These are phyloP conservation scores for Penicillium freii DNA, from an alignment of 2,329 filamentous ascomycete genomes.

Conservation along the genomic window DNA sequence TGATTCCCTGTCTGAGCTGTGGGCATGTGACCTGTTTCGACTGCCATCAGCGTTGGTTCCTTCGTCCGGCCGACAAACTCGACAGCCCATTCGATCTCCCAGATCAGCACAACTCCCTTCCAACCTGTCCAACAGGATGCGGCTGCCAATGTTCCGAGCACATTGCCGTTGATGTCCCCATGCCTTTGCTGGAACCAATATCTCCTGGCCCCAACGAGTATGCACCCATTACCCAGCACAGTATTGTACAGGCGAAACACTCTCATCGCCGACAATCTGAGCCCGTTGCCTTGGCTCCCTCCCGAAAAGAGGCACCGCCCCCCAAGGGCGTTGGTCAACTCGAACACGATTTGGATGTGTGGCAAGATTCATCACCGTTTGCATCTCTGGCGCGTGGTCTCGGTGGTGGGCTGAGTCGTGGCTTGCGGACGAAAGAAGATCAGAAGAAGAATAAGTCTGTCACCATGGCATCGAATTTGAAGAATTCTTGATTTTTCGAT, in stretches of 20 bases:
- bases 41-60: constrained; percentile 47
- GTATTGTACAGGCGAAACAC: constrained; percentile 19
- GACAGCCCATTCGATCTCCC: constrained; percentile 10
- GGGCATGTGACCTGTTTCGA: constrained; percentile 49
- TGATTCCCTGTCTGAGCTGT: constrained; percentile 48
- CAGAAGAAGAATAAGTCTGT: constrained; percentile 27
- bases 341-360: constrained; percentile 37
- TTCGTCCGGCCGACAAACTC: constrained; percentile 14
- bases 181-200: constrained; percentile 25
- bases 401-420: constrained; percentile 44
- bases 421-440: constrained; percentile 35
- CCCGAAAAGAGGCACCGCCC: constrained; percentile 15
- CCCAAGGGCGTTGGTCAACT: constrained; percentile 23
- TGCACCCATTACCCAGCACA: neutral
- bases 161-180: constrained; percentile 32
- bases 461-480: constrained; percentile 12
- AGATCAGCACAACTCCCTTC: constrained; percentile 19
- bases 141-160: constrained; percentile 48
- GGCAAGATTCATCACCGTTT: constrained; percentile 38
- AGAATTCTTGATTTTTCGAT: constrained; percentile 1
- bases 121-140: constrained; percentile 48
- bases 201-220: constrained; percentile 12
- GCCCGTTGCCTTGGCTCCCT: constrained; percentile 15
- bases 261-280: constrained; percentile 21
- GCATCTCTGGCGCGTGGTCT: constrained; percentile 43